Percentiles rank a stretch among this genome's conserved stretches.
These are phyloP conservation scores for Leucosporidium creatinivorum DNA, from an alignment of 768 basidiomycete genomes.

Conservation along the genomic window DNA sequence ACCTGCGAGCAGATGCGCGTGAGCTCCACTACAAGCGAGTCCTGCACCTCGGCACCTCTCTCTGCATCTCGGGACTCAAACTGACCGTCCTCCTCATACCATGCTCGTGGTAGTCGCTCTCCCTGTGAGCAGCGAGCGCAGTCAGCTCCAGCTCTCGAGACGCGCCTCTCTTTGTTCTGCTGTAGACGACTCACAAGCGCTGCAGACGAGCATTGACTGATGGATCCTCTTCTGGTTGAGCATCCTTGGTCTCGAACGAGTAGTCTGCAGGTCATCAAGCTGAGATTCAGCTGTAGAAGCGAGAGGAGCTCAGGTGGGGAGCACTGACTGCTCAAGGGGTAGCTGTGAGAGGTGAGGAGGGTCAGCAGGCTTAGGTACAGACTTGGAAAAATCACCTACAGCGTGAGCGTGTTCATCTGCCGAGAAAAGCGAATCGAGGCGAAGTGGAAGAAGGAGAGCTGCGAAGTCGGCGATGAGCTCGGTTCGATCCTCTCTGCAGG, in stretches of 20 bases:
- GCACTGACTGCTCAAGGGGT: constrained; percentile 27
- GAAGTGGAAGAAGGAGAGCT: not conserved
- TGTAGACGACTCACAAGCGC: constrained; percentile 49
- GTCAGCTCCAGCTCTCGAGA: not conserved
- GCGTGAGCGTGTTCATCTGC: not conserved
- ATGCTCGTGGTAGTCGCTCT: constrained; percentile 93
- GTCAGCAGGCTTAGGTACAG: not conserved
- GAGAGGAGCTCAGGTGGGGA: not conserved
- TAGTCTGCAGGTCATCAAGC: constrained; percentile 77
- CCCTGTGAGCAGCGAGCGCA: constrained; percentile 36
- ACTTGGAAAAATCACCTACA: constrained; percentile 42
- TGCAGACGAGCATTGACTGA: constrained; percentile 90
- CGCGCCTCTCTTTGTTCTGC: not conserved
- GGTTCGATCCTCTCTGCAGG: not conserved
- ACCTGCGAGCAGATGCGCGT: not conserved
- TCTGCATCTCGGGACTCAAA: constrained; percentile 39
- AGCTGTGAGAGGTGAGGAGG: constrained; percentile 4
- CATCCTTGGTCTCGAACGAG: constrained; percentile 90
- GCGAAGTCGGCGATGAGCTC: not conserved
- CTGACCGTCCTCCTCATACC: constrained; percentile 93
- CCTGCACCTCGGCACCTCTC: constrained; percentile 1
- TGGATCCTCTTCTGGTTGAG: constrained; percentile 85
- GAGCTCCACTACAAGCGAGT: no score
- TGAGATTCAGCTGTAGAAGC: no score
- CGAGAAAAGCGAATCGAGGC: not conserved